Conservation (phyloP, 2,329 filamentous ascomycete species). For the Pseudomassariella vexata region DNA sequence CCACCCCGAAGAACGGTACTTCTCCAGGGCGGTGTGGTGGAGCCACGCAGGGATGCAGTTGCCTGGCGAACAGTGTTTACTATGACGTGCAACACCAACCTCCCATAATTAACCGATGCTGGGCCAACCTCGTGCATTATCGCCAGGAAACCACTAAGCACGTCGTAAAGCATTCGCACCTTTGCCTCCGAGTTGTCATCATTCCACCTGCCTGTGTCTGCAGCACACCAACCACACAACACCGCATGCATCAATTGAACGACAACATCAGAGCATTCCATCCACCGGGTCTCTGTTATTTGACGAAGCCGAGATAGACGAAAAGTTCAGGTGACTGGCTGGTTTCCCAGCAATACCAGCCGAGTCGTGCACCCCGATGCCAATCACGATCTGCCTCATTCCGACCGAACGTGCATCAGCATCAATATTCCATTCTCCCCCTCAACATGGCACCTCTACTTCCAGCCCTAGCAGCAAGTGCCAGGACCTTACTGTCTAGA, state of each 20-base stretch:
- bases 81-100: constrained; percentile 4
- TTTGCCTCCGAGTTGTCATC: no score
- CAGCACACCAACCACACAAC: no score
- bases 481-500: constrained; percentile 20
- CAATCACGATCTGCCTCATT: not conserved
- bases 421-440: not conserved
- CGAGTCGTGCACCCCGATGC: not conserved
- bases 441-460: constrained; percentile 25
- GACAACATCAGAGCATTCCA: no score
- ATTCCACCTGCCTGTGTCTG: no score
- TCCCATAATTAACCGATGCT: not conserved
- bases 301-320: no score
- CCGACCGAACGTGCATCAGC: not conserved
- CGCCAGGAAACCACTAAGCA: constrained; percentile 4
- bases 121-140: constrained; percentile 4
- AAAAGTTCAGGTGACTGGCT: no score
- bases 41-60: no score
- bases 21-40: no score
- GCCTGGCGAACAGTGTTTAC: constrained; percentile 7
- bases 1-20: no score
- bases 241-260: no score
- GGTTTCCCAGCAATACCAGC: constrained; percentile 5
- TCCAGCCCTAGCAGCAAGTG: constrained; percentile 21
- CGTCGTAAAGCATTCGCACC: not conserved
- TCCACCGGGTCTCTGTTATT: no score